These are phyloP conservation scores for Globisporangium perplexum DNA, from an alignment of 352 stramenopile species.

Conservation along the genomic window DNA sequence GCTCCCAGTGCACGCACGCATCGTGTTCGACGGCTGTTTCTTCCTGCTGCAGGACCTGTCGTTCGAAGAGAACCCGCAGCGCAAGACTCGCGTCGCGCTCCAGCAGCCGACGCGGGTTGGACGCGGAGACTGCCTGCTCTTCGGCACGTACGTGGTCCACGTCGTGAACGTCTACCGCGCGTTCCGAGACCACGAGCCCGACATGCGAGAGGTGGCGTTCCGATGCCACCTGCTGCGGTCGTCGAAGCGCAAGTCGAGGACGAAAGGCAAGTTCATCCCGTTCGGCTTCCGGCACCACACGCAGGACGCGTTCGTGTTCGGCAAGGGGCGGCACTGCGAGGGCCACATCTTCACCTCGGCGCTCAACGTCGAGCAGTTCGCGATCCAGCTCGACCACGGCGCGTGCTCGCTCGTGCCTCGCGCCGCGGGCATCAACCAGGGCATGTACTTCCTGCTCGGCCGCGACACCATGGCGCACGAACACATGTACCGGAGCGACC, in stretches of 20 bases:
- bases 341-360: slow-evolving; percentile 52
- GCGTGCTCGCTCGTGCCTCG: slow-evolving; percentile 52
- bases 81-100: slow-evolving; percentile 49
- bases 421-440: slow-evolving; percentile 54
- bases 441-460: slow-evolving; percentile 65
- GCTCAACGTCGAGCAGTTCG: slow-evolving; percentile 59
- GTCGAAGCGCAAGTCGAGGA: slow-evolving; percentile 54
- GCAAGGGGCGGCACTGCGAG: slow-evolving; percentile 50
- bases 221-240: slow-evolving; percentile 54
- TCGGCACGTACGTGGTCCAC: slow-evolving; percentile 46
- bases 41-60: slow-evolving; percentile 70
- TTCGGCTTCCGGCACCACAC: slow-evolving; percentile 47
- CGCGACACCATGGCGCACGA: slow-evolving; percentile 39
- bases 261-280: slow-evolving; percentile 38
- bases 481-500: slow-evolving; percentile 22
- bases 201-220: slow-evolving; percentile 64
- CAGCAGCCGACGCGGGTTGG: slow-evolving; percentile 39
- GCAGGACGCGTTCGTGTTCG: slow-evolving; percentile 39
- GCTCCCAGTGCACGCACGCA: slow-evolving; percentile 48
- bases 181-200: slow-evolving; percentile 43
- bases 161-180: slow-evolving; percentile 42
- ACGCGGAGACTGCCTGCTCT: slow-evolving; percentile 50
- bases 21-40: slow-evolving; percentile 55
- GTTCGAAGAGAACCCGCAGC: slow-evolving; percentile 50
- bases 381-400: slow-evolving; percentile 53